A percentile compares a stretch with the other conserved stretches of the same genome.
These are phyloP conservation scores for Daldinia childiae DNA, from an alignment of 495 filamentous ascomycete genomes.

Conservation along the genomic window DNA sequence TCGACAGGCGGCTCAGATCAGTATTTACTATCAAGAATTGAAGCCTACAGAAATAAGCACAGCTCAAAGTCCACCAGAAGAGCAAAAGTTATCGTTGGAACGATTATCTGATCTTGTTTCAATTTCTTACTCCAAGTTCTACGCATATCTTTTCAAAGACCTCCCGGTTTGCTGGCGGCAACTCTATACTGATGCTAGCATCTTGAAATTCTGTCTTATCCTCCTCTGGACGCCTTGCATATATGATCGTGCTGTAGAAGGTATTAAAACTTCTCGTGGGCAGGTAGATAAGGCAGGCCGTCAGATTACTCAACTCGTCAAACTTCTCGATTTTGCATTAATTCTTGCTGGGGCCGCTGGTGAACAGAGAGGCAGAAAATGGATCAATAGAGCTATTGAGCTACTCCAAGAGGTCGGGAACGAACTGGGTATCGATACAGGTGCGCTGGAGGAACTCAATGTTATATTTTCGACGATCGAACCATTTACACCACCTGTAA, in stretches of 20 bases:
- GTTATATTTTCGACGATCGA: slow-evolving; percentile 53
- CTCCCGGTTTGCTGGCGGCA: slow-evolving; percentile 79
- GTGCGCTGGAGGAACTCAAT: slow-evolving; percentile 19
- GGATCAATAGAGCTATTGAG: slow-evolving; percentile 65
- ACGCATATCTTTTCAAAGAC: slow-evolving; percentile 77
- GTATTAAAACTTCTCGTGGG: slow-evolving; percentile 11
- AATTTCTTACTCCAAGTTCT: slow-evolving; percentile 67
- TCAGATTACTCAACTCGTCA: slow-evolving; percentile 62
- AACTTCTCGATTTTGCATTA: slow-evolving; percentile 77
- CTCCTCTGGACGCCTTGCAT: slow-evolving; percentile 51
- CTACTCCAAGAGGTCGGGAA: slow-evolving; percentile 53
- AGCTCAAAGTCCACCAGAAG: slow-evolving; percentile 5
- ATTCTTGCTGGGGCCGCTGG: slow-evolving; percentile 81
- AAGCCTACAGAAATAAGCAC: not conserved
- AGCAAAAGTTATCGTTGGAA: slow-evolving; percentile 25
- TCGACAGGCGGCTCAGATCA: slow-evolving; percentile 48
- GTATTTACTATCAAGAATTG: slow-evolving; percentile 23
- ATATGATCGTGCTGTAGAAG: slow-evolving; percentile 29
- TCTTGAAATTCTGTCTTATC: slow-evolving; percentile 65
- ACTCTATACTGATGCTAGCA: slow-evolving; percentile 79
- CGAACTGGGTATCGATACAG: not conserved
- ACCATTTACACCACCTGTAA: slow-evolving; percentile 55
- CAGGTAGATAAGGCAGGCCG: slow-evolving; percentile 38
- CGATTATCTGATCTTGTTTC: slow-evolving; percentile 57
- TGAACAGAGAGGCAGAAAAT: slow-evolving; percentile 58